A percentile compares a stretch with the other conserved stretches of the same genome.
Evolutionary conservation across 2,329 filamentous ascomycete genomes (phyloP).

Genomic region (Fusarium papillatum): DNA sequence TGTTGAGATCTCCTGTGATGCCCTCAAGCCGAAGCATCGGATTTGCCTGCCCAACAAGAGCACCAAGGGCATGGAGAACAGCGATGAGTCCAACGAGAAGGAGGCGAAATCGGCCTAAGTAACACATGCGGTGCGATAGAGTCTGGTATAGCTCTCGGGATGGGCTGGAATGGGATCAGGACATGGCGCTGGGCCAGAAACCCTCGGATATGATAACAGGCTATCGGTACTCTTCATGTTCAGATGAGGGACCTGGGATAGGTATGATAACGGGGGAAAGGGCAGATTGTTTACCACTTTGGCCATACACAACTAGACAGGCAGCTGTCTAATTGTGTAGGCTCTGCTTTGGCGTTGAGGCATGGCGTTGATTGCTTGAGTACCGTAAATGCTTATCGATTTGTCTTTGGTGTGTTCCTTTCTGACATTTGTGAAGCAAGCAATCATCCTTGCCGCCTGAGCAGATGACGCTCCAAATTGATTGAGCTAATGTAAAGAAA

Average conservation of each 20-base stretch:
- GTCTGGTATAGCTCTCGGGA: slow-evolving; percentile 3
- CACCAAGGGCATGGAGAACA: background rate
- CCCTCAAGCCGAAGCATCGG: slow-evolving; percentile 54
- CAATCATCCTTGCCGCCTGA: background rate
- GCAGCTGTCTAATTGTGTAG: background rate
- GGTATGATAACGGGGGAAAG: background rate
- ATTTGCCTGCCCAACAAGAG: slow-evolving; percentile 59
- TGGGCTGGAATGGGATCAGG: background rate
- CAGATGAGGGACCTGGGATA: slow-evolving; percentile 1
- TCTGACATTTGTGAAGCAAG: background rate
- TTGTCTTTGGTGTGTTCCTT: background rate
- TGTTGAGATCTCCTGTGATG: slow-evolving; percentile 60
- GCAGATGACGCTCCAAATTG: background rate
- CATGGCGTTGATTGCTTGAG: background rate
- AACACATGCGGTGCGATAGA: background rate
- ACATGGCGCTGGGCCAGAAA: slow-evolving; percentile 7
- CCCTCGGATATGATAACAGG: background rate
- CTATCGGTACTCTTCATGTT: background rate
- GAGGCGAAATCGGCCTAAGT: background rate
- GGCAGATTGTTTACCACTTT: background rate
- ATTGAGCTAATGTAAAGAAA: background rate
- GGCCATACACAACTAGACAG: background rate
- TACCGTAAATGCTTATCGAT: background rate
- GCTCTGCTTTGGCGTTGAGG: background rate
- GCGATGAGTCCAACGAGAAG: background rate